phyloP scores from a whole-genome alignment of 1,284 basidiomycete species.

The Amylostereum areolatum region DNA sequence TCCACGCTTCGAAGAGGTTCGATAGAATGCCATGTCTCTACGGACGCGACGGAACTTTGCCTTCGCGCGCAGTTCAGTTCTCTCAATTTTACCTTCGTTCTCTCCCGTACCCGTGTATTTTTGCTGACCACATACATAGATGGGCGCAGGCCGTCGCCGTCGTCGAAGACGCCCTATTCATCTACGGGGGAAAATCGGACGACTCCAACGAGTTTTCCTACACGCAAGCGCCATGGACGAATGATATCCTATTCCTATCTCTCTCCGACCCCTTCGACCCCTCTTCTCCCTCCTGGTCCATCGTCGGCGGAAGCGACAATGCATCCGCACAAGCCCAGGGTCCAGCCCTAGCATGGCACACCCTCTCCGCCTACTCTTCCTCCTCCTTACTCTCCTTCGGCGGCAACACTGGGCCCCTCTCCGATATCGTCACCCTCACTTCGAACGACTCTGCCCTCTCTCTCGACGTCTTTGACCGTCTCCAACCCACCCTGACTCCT shows the following conservation, averaged over 20 bases:
- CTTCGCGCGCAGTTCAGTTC: too few species aligned
- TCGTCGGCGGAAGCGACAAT: constrained; percentile 42
- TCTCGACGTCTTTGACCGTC: constrained; percentile 36
- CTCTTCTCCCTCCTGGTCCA: constrained; percentile 61
- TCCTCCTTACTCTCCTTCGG: constrained; percentile 63
- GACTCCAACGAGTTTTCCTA: constrained; percentile 64
- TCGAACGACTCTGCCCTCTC: constrained; percentile 59
- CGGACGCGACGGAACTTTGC: too few species aligned
- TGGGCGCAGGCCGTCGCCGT: constrained; percentile 76
- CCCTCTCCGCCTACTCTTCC: constrained; percentile 58
- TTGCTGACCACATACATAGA: constrained; percentile 31
- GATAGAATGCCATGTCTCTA: too few species aligned
- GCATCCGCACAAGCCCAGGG: constrained; percentile 35
- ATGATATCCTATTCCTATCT: constrained; percentile 65
- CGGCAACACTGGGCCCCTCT: constrained; percentile 62
- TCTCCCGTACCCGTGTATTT: too few species aligned
- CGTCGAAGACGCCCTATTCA: constrained; percentile 55
- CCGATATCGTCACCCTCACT: constrained; percentile 43
- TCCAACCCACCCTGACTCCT: constrained; percentile 38
- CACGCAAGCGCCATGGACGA: constrained; percentile 63
- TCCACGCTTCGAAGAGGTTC: too few species aligned
- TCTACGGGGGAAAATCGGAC: constrained; percentile 79
- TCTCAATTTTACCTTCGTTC: too few species aligned
- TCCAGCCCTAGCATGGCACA: constrained; percentile 76
- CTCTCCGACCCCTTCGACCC: constrained; percentile 54